Evolutionary conservation across 2,329 filamentous ascomycete species (phyloP), one percentile per base, ranked within the genome.

Genomic region (Kalmusia sp.): DNA sequence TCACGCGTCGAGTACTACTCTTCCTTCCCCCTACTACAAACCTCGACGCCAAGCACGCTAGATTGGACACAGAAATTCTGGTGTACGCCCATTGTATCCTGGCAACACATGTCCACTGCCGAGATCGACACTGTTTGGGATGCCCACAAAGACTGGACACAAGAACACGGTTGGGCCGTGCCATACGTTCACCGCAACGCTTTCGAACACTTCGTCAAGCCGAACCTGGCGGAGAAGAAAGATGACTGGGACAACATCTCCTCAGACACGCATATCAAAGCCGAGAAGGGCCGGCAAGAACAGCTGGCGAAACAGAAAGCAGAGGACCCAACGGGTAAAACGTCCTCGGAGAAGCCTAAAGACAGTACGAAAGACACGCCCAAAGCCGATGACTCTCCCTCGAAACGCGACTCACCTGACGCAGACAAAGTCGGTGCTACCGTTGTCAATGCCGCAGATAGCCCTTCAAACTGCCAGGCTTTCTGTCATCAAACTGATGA

Each of bases 21-120:
- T 19, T 68, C 73, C 0, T 79, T 71, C 64, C 78, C 78, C 0
- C 69, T 78, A 44, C 69, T 80, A 11, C 77, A 80, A 55, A 70
- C 75, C 34, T 76, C 78, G 50, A 75, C 71, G 17, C 75, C 75
- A 4, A 59, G 61, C 30, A 74, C 71, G 0, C 64, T 80, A 24
- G 70, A 76, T 33, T 80, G 70, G 67, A 70, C 65, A 1, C 44
- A 65, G 9, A 65, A 62, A 30, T 67, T 77, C 15, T 80, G 78
- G 77, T 81, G 79, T 54, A 54, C 59, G 1, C 76, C 77, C 4
- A 72, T 72, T 9, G 59, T 80, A 3, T 73, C 71, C 3, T 76
- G 72, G 73, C 68, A 76, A 33, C 63, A 69, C 22, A 59, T 73
- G 49, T 51, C 54, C 2, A 31, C 51, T 2, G 57, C 57, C 1